A percentile compares a stretch with the other conserved stretches of the same genome.
These are phyloP conservation scores for Sporothrix inflata DNA, from an alignment of 2,329 filamentous ascomycete genomes.

Conservation along the genomic window DNA sequence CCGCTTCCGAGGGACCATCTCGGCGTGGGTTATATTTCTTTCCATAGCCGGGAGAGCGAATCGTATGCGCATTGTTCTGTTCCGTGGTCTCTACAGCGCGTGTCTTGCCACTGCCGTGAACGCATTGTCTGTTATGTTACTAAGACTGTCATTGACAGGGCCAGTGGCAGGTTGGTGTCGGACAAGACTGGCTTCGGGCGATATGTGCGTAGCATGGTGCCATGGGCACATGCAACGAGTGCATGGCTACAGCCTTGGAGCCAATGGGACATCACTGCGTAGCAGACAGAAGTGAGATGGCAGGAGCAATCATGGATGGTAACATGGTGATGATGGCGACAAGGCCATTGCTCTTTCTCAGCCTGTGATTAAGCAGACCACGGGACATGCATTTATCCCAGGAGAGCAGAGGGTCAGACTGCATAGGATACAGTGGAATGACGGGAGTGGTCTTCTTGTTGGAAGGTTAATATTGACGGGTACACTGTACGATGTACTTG, in stretches of 20 bases:
- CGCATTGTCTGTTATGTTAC: neutral
- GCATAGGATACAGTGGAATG: too few relatives aligned
- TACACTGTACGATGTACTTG: too few relatives aligned
- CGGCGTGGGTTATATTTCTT: neutral
- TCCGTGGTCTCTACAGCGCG: neutral
- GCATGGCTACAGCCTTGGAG: neutral
- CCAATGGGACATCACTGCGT: neutral
- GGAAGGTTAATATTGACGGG: too few relatives aligned
- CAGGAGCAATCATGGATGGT: neutral
- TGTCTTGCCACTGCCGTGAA: neutral
- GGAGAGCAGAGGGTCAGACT: too few relatives aligned
- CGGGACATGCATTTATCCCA: too few relatives aligned
- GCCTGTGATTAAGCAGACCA: too few relatives aligned
- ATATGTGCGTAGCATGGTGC: neutral
- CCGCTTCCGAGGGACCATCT: neutral
- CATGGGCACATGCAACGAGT: neutral
- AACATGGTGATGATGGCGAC: neutral
- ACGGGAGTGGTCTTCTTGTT: too few relatives aligned
- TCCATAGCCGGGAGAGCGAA: neutral
- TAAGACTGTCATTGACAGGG: neutral
- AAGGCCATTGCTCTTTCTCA: too few relatives aligned
- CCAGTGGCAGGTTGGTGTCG: neutral
- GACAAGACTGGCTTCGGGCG: neutral
- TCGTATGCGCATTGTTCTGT: neutral
- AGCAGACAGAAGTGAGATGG: neutral